Evolutionary conservation across 768 basidiomycete species (phyloP), one percentile per base, ranked within the genome.

Genomic region (Suillus brevipes): DNA sequence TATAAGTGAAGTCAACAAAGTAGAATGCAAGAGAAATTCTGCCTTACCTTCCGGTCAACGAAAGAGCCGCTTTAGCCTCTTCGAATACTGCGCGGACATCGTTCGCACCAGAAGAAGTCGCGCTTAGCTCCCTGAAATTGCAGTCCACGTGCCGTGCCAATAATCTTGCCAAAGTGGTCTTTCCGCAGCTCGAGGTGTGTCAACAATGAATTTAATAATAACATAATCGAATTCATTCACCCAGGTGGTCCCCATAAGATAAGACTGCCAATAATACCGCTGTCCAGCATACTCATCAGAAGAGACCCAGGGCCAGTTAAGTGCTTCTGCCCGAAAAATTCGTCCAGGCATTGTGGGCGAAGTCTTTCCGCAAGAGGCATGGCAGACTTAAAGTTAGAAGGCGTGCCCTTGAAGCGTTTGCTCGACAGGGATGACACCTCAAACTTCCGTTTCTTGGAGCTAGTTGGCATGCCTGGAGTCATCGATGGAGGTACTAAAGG

Each of bases 221-320:
- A 16, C 53, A 55, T n/a, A 7, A 16, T 43, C 50, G 18, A 5
- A 53, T 25, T 18, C 23, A 64, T 76, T 65, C 69, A 85, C 87
- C 89, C 90, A 1, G 89, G 89, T 18, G 90, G 90, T 1, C 90
- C 90, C 90, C 91, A 92, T 43, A 91, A 79, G 63, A 91, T 85
- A 59, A 89, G 77, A 66, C 87, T 88, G 12, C 89, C 88, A 59
- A 81, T 74, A 25, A 77, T 78, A n/a, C 85, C 83, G 36, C 72
- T 74, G n/a, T 81, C 78, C 16, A 90, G 74, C 58, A 85, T 72
- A 43, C 78, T 81, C 66, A 84, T 79, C 42, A 94, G 79, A 38
- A 89, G 72, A 6, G 86, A 86, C n/a, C 83, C 80, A 0, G 81
- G 78, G 0, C 83, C 85, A 4, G 84, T 84, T 31, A 93, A 69